These are phyloP conservation scores for Scenedesmus sp. DNA, from an alignment of 163 green algal genomes.

Conservation along the genomic window DNA sequence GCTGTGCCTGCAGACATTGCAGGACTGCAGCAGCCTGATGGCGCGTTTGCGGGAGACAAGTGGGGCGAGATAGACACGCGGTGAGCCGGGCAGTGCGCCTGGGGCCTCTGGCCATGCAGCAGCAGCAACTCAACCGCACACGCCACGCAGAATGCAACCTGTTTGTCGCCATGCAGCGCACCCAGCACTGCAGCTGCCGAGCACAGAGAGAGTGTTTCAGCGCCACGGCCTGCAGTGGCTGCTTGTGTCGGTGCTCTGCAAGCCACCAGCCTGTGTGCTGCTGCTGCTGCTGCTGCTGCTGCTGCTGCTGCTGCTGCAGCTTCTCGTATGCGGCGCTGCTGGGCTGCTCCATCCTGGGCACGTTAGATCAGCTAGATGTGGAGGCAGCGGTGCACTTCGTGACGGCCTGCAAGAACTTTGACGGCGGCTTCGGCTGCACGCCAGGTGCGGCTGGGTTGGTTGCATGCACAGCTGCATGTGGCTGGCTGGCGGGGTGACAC, in stretches of 20 bases:
- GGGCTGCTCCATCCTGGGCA: conserved; percentile 83
- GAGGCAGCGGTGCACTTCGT: conserved; percentile 83
- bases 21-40: conserved; percentile 89
- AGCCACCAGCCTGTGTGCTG: background rate
- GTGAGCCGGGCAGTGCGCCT: conserved; percentile 47
- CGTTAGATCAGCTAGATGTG: conserved; percentile 76
- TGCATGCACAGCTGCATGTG: background rate
- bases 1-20: conserved; percentile 78
- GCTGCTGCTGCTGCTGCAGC: conserved; percentile 56
- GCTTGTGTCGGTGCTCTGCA: background rate
- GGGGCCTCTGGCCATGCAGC: background rate
- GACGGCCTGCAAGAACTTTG: conserved; percentile 94
- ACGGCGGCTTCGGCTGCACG: conserved; percentile 95
- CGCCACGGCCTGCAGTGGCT: background rate
- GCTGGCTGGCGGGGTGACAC: background rate
- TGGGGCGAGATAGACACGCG: conserved; percentile 98
- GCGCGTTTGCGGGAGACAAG: conserved; percentile 93
- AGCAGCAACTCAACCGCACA: background rate
- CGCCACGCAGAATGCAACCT: background rate
- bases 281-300: conserved; percentile 18
- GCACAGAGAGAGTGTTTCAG: background rate
- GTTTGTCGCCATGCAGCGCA: background rate
- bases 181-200: background rate
- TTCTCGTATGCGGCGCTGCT: conserved; percentile 96
- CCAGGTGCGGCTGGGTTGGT: conserved; percentile 71